Evolutionary conservation across 371 early-diverging fungal genomes (phyloP).

Genomic region (Basidiobolus meristosporus): DNA sequence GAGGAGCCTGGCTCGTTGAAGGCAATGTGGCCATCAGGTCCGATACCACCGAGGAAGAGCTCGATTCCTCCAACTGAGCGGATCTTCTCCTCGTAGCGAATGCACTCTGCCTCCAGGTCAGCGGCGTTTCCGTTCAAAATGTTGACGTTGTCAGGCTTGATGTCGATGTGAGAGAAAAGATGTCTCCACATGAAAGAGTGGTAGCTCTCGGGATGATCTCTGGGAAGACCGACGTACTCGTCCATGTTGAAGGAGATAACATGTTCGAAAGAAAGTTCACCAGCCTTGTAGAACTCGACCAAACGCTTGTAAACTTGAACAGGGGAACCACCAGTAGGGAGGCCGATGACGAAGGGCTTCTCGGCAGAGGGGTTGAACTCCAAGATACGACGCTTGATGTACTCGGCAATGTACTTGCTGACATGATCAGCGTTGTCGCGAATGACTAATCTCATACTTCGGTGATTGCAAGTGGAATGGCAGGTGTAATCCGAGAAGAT

Average conservation of each 20-base stretch:
- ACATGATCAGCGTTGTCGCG: too few species aligned
- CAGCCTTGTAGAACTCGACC: constrained; percentile 31
- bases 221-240: constrained; percentile 41
- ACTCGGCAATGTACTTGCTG: too few species aligned
- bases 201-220: constrained; percentile 66
- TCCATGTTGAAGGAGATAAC: constrained; percentile 61
- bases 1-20: constrained; percentile 87
- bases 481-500: too few species aligned
- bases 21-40: constrained; percentile 82
- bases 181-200: constrained; percentile 78
- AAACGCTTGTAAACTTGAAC: constrained; percentile 46
- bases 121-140: constrained; percentile 69
- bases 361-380: constrained; percentile 54
- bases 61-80: constrained; percentile 62
- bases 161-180: constrained; percentile 66
- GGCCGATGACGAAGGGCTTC: constrained; percentile 68
- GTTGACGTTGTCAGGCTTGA: constrained; percentile 55
- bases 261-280: constrained; percentile 35
- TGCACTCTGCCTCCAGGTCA: constrained; percentile 61
- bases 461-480: too few species aligned
- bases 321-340: constrained; percentile 80
- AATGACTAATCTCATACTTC: too few species aligned
- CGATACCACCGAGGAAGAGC: constrained; percentile 64
- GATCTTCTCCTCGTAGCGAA: constrained; percentile 59
- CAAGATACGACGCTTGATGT: constrained; percentile 60